Percentiles rank a stretch among this genome's conserved stretches.
Evolutionary conservation across 805 yeast species (phyloP).

Genomic region (Zygotorulaspora chibaensis): DNA sequence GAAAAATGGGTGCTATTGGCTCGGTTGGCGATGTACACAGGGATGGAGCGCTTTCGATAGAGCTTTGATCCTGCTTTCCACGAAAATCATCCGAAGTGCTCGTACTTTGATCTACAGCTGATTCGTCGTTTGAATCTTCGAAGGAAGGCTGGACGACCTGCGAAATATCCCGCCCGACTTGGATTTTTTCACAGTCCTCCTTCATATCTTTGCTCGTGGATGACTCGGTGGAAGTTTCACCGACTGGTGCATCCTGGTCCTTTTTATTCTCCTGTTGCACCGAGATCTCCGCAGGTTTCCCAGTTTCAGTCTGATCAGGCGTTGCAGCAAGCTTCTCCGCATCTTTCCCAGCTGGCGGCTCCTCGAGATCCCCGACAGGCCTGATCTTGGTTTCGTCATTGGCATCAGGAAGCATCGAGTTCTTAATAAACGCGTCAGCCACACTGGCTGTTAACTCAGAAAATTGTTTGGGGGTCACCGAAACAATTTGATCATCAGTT

Average conservation of each 20-base stretch:
- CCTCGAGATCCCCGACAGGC: neutral
- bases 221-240: no score
- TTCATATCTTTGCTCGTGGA: neutral
- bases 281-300: neutral
- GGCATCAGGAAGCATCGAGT: slow-evolving; percentile 2
- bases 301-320: neutral
- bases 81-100: slow-evolving; percentile 14
- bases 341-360: neutral
- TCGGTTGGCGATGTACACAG: slow-evolving; percentile 8
- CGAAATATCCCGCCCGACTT: neutral
- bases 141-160: neutral
- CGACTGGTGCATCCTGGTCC: neutral
- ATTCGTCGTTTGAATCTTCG: neutral
- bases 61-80: slow-evolving; percentile 4
- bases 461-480: slow-evolving; percentile 2
- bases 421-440: slow-evolving; percentile 8
- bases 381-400: neutral
- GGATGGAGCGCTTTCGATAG: slow-evolving; percentile 6
- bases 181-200: neutral
- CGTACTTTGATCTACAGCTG: slow-evolving; percentile 9
- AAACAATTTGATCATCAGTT: neutral
- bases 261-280: neutral
- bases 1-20: slow-evolving; percentile 9
- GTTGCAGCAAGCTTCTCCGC: neutral
- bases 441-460: slow-evolving; percentile 10